phyloP scores from a whole-genome alignment of 495 filamentous ascomycete species.

The Bacidia rubella region DNA sequence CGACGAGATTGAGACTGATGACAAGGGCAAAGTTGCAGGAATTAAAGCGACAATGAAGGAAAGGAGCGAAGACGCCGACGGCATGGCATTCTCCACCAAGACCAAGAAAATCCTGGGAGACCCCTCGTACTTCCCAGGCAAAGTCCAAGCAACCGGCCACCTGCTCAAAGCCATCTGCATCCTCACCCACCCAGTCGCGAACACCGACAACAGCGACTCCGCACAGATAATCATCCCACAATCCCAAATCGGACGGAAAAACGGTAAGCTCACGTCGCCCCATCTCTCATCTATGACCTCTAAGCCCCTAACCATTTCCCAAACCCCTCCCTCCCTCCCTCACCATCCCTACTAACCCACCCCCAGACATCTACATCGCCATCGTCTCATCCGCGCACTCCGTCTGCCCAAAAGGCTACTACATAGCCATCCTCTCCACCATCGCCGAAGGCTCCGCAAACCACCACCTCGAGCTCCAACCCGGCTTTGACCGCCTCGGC shows the following conservation, averaged over 20 bases:
- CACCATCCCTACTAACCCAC: conserved; percentile 8
- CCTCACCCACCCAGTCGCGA: conserved; percentile 81
- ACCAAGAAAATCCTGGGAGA: conserved; percentile 92
- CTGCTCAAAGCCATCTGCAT: conserved; percentile 95
- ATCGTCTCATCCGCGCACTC: conserved; percentile 93
- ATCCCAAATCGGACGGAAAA: conserved; percentile 85
- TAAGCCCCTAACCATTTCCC: not conserved
- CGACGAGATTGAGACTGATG: conserved; percentile 68
- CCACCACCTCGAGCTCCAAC: conserved; percentile 87
- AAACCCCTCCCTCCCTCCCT: not conserved
- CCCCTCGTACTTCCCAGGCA: conserved; percentile 89
- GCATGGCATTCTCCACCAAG: conserved; percentile 91
- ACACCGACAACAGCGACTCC: conserved; percentile 80
- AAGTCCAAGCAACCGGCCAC: conserved; percentile 75
- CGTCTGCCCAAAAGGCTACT: conserved; percentile 97
- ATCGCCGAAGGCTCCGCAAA: conserved; percentile 86
- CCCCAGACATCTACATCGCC: conserved; percentile 89
- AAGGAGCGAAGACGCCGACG: conserved; percentile 55
- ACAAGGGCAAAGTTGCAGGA: conserved; percentile 65
- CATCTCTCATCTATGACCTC: not conserved
- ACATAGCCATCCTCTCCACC: conserved; percentile 95
- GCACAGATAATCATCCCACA: conserved; percentile 96
- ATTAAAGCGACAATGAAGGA: conserved; percentile 97
- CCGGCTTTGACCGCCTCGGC: conserved; percentile 87
- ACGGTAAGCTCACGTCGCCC: conserved; percentile 44